A percentile compares a stretch with the other conserved stretches of the same genome.
Evolutionary conservation across 108 stramenopile genomes (phyloP).

Genomic region (Nitzschia sp.): DNA sequence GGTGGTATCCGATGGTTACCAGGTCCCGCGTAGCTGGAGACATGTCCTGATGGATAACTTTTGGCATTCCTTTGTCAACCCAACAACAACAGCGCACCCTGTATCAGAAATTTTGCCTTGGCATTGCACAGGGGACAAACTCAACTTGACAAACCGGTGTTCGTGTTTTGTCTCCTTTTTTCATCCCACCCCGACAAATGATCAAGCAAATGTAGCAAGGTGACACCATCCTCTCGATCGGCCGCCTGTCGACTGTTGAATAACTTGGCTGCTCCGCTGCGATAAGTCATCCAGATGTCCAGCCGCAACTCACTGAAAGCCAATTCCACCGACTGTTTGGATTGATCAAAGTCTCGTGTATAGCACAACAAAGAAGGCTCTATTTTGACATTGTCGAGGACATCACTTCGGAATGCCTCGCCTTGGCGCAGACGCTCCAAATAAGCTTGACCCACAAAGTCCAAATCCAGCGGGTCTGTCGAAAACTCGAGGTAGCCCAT

Average conservation of each 20-base stretch:
- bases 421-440: neutral
- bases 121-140: too few species aligned
- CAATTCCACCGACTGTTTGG: neutral
- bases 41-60: too few species aligned
- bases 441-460: neutral
- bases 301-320: constrained; percentile 2
- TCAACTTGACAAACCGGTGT: too few species aligned
- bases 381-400: neutral
- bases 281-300: constrained; percentile 4
- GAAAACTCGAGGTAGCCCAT: constrained; percentile 14
- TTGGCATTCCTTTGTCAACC: too few species aligned
- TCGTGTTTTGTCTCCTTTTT: too few species aligned
- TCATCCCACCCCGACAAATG: neutral
- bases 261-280: neutral
- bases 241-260: neutral
- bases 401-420: neutral
- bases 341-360: neutral
- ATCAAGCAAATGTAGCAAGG: constrained; percentile 2
- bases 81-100: too few species aligned
- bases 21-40: too few species aligned
- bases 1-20: too few species aligned
- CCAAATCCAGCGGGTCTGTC: neutral
- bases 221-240: neutral
- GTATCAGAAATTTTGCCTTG: too few species aligned
- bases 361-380: constrained; percentile 8